phyloP scores from a whole-genome alignment of 768 basidiomycete genomes.

The Russula brevipes region DNA sequence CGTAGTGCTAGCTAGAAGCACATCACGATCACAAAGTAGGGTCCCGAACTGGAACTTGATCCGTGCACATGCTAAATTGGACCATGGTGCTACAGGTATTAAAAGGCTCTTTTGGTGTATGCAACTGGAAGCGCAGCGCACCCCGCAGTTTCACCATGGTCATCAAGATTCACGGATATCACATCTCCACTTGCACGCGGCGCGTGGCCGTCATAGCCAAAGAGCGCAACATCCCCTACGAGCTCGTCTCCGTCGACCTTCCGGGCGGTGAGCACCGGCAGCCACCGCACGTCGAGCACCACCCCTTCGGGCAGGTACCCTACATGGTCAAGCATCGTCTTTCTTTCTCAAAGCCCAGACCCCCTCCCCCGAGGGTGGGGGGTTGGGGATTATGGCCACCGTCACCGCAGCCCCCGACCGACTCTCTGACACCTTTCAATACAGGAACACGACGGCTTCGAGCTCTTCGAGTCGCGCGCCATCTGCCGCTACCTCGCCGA shows the following conservation, averaged over 20 bases:
- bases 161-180: not conserved
- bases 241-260: not conserved
- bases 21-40: too few species aligned
- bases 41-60: too few species aligned
- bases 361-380: too few species aligned
- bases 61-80: too few species aligned
- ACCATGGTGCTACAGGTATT: too few species aligned
- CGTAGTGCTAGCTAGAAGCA: too few species aligned
- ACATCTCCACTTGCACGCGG: slow-evolving; percentile 5
- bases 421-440: too few species aligned
- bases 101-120: too few species aligned
- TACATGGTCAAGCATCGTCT: not conserved
- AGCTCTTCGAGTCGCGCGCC: slow-evolving; percentile 29
- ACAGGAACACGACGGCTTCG: slow-evolving; percentile 29
- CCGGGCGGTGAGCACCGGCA: not conserved
- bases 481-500: slow-evolving; percentile 27
- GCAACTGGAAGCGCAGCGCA: too few species aligned
- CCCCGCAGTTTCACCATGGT: not conserved
- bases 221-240: slow-evolving; percentile 12
- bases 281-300: not conserved
- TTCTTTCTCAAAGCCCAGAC: too few species aligned
- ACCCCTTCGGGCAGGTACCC: slow-evolving; percentile 15
- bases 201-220: slow-evolving; percentile 8
- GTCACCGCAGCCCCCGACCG: too few species aligned
- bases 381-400: too few species aligned